Evolutionary conservation across 352 stramenopile species (phyloP).

Genomic region (Globisporangium heterothallicum): DNA sequence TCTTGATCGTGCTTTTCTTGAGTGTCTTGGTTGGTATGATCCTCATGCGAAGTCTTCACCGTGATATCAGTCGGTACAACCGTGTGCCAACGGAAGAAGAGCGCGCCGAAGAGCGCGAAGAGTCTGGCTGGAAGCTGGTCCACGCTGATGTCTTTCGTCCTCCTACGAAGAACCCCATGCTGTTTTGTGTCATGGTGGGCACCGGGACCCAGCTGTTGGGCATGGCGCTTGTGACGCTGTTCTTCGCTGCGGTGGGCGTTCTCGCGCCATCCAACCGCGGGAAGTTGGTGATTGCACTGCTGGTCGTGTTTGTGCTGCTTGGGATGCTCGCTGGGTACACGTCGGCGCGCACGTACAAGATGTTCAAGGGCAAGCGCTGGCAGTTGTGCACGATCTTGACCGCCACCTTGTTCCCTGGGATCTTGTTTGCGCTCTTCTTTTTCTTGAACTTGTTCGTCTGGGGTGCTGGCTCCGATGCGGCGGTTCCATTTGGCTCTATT

Average conservation of each 20-base stretch:
- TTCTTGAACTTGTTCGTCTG: conserved; percentile 97
- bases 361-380: conserved; percentile 99
- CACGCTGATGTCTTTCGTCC: conserved; percentile 99
- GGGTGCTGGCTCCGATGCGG: conserved; percentile 88
- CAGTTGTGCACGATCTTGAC: conserved; percentile 95
- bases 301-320: conserved; percentile 97
- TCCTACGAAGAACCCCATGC: conserved; percentile 92
- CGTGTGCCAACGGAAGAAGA: conserved; percentile 94
- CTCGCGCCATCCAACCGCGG: conserved; percentile 96
- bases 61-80: conserved; percentile 99
- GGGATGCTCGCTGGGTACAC: conserved; percentile 95
- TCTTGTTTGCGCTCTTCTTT: conserved; percentile 96
- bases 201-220: conserved; percentile 96
- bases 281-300: conserved; percentile 96
- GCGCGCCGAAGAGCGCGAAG: conserved; percentile 96
- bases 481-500: conserved; percentile 97
- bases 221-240: conserved; percentile 95
- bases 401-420: conserved; percentile 95
- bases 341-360: conserved; percentile 97
- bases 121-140: conserved; percentile 99
- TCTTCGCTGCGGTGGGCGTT: conserved; percentile 96
- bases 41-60: conserved; percentile 96
- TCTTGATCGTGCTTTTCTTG: conserved; percentile 99
- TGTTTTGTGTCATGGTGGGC: conserved; percentile 96
- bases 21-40: conserved; percentile 99